Conservation (phyloP, 768 basidiomycete genomes). For the Leucosporidium creatinivorum region DNA sequence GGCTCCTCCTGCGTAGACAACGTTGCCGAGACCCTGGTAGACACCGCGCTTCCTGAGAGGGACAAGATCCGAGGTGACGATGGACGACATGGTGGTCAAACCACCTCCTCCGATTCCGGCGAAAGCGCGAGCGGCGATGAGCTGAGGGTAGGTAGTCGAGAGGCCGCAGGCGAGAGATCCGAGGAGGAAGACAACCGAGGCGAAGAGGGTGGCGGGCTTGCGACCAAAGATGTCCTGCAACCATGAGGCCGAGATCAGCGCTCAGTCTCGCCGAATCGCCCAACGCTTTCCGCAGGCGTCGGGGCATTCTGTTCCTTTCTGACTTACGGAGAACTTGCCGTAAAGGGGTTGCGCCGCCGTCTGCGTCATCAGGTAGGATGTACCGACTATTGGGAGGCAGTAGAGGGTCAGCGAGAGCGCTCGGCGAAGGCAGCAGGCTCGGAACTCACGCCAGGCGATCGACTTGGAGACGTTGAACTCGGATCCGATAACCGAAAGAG, state of each 20-base stretch:
- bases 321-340: neutral
- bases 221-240: conserved; percentile 26
- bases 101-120: conserved; percentile 32
- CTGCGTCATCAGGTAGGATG: conserved; percentile 28
- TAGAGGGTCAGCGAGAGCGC: neutral
- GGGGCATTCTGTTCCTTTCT: neutral
- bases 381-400: conserved; percentile 8
- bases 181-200: conserved; percentile 30
- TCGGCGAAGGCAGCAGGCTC: neutral
- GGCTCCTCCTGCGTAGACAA: conserved; percentile 55
- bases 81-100: conserved; percentile 42
- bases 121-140: conserved; percentile 32
- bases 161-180: conserved; percentile 31
- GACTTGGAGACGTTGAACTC: conserved; percentile 25
- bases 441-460: conserved; percentile 19
- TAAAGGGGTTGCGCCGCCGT: conserved; percentile 31
- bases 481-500: conserved; percentile 19
- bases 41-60: conserved; percentile 58
- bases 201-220: conserved; percentile 30
- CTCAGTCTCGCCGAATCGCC: no score
- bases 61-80: conserved; percentile 61
- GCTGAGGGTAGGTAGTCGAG: conserved; percentile 26
- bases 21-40: conserved; percentile 62
- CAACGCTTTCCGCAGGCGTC: no score
- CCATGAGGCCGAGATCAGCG: neutral